Conservation (phyloP, 1,284 basidiomycete genomes). For the Golubevia pallescens region DNA sequence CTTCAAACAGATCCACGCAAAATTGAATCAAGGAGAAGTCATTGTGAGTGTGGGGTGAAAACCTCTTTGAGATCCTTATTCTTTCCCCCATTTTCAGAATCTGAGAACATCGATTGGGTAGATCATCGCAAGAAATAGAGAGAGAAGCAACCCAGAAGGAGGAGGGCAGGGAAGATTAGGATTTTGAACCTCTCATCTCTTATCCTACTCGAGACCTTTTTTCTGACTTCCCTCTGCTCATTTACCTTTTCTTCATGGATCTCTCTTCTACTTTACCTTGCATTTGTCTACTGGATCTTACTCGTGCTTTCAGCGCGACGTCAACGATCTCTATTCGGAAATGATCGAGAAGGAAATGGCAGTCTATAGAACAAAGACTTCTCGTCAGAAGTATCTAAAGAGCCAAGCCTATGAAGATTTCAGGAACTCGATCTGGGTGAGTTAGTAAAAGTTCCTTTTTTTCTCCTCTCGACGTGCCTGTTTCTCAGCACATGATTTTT, state of each 20-base stretch:
- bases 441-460: neutral
- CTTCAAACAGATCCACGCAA: slow-evolving; percentile 24
- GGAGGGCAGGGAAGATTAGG: no score
- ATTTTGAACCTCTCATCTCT: no score
- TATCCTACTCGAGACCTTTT: no score
- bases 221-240: neutral
- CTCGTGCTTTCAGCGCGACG: slow-evolving; percentile 4
- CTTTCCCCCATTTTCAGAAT: no score
- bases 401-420: slow-evolving; percentile 36
- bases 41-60: slow-evolving; percentile 10
- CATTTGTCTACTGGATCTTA: no score
- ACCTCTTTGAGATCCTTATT: no score
- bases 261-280: neutral
- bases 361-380: slow-evolving; percentile 26
- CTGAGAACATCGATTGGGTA: no score
- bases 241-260: neutral
- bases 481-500: no score
- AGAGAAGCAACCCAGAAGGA: no score
- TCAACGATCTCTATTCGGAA: slow-evolving; percentile 19
- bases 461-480: neutral
- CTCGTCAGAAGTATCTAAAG: slow-evolving; percentile 35
- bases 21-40: slow-evolving; percentile 14
- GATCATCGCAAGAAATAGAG: no score
- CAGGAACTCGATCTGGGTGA: slow-evolving; percentile 31
- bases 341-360: slow-evolving; percentile 13